Conservation (phyloP, 495 filamentous ascomycete genomes). For the Penicillium paxilli region DNA sequence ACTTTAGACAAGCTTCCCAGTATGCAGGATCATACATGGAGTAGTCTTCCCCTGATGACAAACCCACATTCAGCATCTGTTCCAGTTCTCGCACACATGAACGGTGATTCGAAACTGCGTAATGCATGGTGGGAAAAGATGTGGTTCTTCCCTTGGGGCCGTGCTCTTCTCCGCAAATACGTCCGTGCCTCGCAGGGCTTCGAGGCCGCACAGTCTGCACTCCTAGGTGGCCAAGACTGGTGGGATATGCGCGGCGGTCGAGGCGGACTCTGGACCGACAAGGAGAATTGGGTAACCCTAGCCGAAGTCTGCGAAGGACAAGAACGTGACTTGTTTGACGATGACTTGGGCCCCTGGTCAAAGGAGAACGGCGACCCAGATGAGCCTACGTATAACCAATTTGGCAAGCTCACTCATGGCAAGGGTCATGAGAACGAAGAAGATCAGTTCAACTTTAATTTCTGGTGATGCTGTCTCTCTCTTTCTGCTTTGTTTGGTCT, state of each 20-base stretch:
- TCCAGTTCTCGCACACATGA: slow-evolving; percentile 52
- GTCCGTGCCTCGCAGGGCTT: slow-evolving; percentile 46
- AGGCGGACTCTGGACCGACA: slow-evolving; percentile 62
- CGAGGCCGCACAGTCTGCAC: slow-evolving; percentile 43
- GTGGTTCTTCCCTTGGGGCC: slow-evolving; percentile 58
- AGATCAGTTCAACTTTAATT: not conserved
- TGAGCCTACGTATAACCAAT: slow-evolving; percentile 50
- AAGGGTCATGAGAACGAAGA: slow-evolving; percentile 23
- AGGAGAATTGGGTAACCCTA: slow-evolving; percentile 53
- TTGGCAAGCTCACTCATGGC: slow-evolving; percentile 41
- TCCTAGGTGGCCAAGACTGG: slow-evolving; percentile 50
- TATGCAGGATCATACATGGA: slow-evolving; percentile 43
- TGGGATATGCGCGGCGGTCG: slow-evolving; percentile 56
- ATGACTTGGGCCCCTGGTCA: slow-evolving; percentile 42
- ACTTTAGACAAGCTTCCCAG: slow-evolving; percentile 45
- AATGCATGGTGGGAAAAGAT: slow-evolving; percentile 54
- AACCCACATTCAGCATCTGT: slow-evolving; percentile 51
- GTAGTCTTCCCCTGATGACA: slow-evolving; percentile 51
- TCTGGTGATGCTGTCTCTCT: not conserved
- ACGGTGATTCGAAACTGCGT: slow-evolving; percentile 41
- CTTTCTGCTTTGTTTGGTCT: not conserved
- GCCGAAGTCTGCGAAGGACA: slow-evolving; percentile 53
- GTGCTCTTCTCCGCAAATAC: slow-evolving; percentile 51
- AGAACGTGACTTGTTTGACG: slow-evolving; percentile 52
- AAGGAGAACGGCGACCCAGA: slow-evolving; percentile 68